Conservation (phyloP, 257 asterid species). For the Sherardia arvensis region DNA sequence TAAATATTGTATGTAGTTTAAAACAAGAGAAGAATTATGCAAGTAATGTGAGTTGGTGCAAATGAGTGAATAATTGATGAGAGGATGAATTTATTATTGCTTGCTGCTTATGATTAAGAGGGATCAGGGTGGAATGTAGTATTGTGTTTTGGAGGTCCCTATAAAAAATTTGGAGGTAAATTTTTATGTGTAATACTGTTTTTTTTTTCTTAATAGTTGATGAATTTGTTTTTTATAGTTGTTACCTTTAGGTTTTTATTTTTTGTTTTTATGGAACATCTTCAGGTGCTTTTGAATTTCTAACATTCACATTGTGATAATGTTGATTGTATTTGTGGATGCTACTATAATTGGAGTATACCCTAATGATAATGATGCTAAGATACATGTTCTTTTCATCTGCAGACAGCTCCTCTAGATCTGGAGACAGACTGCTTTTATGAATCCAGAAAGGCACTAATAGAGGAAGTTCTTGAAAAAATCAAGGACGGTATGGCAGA, state of each 20-base stretch:
- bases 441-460: slow-evolving; percentile 44
- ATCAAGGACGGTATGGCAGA: slow-evolving; percentile 71
- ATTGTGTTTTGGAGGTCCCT: neutral
- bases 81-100: neutral
- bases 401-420: slow-evolving; percentile 91
- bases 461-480: slow-evolving; percentile 55
- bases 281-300: neutral
- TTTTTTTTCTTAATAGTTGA: neutral
- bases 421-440: slow-evolving; percentile 78
- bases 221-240: neutral
- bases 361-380: neutral
- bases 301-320: neutral
- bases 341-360: neutral
- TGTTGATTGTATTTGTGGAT: neutral
- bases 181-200: neutral
- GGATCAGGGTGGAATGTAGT: neutral
- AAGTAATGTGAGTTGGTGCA: too few relatives aligned
- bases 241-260: neutral
- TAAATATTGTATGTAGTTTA: too few relatives aligned
- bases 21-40: too few relatives aligned
- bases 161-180: too few relatives aligned
- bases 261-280: too few relatives aligned
- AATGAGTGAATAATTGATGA: too few relatives aligned
- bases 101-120: neutral
- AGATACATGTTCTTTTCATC: slow-evolving; percentile 1